A percentile compares a stretch with the other conserved stretches of the same genome.
Conservation (phyloP, 352 stramenopile species). For the Phytophthora ohioensis region DNA sequence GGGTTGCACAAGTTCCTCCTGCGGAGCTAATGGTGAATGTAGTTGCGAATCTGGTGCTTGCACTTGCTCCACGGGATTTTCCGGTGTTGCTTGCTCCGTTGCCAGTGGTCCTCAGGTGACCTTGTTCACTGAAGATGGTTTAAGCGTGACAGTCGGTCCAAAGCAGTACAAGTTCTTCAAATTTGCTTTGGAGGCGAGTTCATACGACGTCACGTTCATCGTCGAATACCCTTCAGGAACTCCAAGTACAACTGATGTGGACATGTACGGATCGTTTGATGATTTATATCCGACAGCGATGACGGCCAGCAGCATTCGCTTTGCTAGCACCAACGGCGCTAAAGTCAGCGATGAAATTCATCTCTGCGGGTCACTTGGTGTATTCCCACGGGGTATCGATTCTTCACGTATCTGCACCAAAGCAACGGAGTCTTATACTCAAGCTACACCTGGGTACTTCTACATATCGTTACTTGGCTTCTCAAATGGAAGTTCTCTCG, state of each 20-base stretch:
- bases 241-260: constrained; percentile 46
- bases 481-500: constrained; percentile 33
- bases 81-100: constrained; percentile 47
- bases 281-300: constrained; percentile 61
- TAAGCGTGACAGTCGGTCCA: constrained; percentile 35
- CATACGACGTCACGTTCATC: constrained; percentile 77
- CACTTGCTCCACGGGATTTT: constrained; percentile 54
- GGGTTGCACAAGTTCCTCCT: constrained; percentile 59
- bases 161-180: constrained; percentile 84
- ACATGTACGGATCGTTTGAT: constrained; percentile 82
- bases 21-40: constrained; percentile 53
- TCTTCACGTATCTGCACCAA: constrained; percentile 68
- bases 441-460: constrained; percentile 69
- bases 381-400: constrained; percentile 68
- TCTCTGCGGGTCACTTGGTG: constrained; percentile 68
- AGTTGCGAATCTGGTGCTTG: constrained; percentile 75
- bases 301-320: constrained; percentile 53
- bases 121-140: constrained; percentile 40
- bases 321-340: constrained; percentile 61
- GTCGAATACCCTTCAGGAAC: constrained; percentile 42
- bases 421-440: constrained; percentile 58
- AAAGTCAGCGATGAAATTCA: constrained; percentile 65
- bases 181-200: constrained; percentile 63
- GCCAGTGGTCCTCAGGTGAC: constrained; percentile 29
- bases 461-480: constrained; percentile 80